Percentiles rank a stretch among this genome's conserved stretches.
Conservation (phyloP, 192 early-diverging fungal species). For the Chytriomyces hyalinus region DNA sequence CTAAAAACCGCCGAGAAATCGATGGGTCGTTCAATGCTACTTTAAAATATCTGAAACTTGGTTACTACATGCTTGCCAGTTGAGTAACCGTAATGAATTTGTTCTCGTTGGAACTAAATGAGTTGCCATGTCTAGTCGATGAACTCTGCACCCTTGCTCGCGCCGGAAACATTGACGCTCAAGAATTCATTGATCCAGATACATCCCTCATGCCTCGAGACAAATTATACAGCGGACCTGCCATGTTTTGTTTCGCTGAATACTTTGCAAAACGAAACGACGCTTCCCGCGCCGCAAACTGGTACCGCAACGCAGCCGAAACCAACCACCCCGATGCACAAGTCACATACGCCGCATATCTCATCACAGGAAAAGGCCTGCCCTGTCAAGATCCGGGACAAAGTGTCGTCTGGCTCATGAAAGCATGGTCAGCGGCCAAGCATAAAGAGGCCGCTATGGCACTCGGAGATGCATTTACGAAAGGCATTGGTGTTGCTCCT, state of each 20-base stretch:
- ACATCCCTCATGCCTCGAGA: constrained; percentile 19
- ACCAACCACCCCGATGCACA: constrained; percentile 1
- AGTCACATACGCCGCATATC: constrained; percentile 13
- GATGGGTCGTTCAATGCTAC: not conserved
- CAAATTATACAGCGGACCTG: constrained; percentile 18
- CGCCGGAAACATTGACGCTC: constrained; percentile 18
- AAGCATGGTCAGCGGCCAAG: constrained; percentile 14
- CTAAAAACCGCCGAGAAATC: constrained; percentile 15
- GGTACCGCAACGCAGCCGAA: constrained; percentile 35
- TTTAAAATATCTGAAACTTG: constrained; percentile 9
- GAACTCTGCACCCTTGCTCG: constrained; percentile 10
- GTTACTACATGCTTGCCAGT: constrained; percentile 29
- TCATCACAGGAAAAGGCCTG: constrained; percentile 9
- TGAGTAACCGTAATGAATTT: too few relatives aligned
- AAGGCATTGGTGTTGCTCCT: constrained; percentile 26
- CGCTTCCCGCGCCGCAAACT: constrained; percentile 16
- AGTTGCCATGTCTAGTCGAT: constrained; percentile 14
- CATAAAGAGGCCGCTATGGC: constrained; percentile 34
- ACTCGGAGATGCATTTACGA: constrained; percentile 28
- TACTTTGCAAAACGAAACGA: constrained; percentile 29
- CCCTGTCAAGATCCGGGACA: constrained; percentile 19
- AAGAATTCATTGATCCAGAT: constrained; percentile 33
- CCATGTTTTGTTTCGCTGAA: constrained; percentile 20
- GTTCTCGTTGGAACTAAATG: not conserved
- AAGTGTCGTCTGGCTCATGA: constrained; percentile 31